Evolutionary conservation across 768 basidiomycete species (phyloP).

Genomic region (Calocybe indica): DNA sequence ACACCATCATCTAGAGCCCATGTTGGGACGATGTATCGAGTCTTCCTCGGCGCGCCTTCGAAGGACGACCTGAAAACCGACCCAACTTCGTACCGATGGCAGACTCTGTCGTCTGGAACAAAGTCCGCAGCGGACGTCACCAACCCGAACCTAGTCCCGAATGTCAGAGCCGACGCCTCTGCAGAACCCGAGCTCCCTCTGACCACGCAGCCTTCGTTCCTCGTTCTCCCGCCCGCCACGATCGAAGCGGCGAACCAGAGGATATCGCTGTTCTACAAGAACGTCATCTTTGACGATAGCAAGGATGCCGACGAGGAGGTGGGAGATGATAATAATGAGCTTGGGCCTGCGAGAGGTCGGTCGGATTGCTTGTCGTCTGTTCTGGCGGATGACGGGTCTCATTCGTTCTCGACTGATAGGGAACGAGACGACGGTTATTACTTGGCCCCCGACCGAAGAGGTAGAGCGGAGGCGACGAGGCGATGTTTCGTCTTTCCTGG

Average conservation of each 20-base stretch:
- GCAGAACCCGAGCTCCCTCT: neutral
- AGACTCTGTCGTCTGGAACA: constrained; percentile 29
- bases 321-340: constrained; percentile 9
- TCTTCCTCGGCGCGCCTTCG: constrained; percentile 51
- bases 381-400: neutral
- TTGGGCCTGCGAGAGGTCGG: neutral
- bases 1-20: neutral
- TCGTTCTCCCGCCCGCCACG: constrained; percentile 44
- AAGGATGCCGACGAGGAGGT: constrained; percentile 15
- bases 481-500: constrained; percentile 21
- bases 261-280: constrained; percentile 66
- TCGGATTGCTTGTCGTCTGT: neutral
- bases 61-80: constrained; percentile 27
- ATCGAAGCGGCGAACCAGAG: constrained; percentile 63
- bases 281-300: constrained; percentile 57
- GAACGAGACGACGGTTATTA: constrained; percentile 47
- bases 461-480: constrained; percentile 3
- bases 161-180: neutral
- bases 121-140: neutral
- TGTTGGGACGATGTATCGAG: constrained; percentile 29
- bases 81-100: constrained; percentile 37
- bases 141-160: neutral
- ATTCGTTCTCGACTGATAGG: constrained; percentile 2
- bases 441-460: constrained; percentile 49
- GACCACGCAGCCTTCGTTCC: constrained; percentile 14